Percentiles rank a stretch among this genome's conserved stretches.
Conservation (phyloP, 129 eudicot genomes). For the Ambrosia trifida region DNA sequence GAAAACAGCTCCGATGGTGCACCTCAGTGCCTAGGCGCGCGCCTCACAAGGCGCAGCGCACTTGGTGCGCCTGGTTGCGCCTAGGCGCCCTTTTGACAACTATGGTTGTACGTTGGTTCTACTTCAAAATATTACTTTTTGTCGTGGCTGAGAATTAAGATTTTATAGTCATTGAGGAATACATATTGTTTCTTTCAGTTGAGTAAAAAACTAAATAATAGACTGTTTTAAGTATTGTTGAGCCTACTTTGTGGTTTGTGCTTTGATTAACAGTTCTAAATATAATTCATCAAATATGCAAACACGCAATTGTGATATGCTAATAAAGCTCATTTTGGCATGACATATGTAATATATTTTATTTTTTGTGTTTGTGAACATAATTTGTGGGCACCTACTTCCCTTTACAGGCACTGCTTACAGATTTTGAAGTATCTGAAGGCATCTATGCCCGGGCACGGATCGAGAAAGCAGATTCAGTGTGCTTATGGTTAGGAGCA, state of each 20-base stretch:
- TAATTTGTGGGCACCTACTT: slow-evolving; percentile 13
- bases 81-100: no score
- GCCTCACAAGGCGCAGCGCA: no score
- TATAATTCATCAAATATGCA: not conserved
- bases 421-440: slow-evolving; percentile 96
- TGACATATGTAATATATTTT: not conserved
- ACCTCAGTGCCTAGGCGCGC: no score
- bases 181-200: no score
- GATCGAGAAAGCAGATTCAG: slow-evolving; percentile 79
- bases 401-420: slow-evolving; percentile 63
- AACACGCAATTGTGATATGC: not conserved
- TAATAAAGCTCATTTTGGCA: not conserved
- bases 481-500: slow-evolving; percentile 98
- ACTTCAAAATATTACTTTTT: not conserved
- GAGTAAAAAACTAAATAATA: no score
- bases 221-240: no score
- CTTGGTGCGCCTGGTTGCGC: no score
- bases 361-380: slow-evolving; percentile 16
- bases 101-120: not conserved
- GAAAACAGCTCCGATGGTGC: no score
- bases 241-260: no score
- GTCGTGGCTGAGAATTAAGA: not conserved
- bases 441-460: slow-evolving; percentile 91
- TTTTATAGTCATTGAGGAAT: not conserved
- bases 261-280: no score